phyloP scores from a whole-genome alignment of 805 yeast genomes.

The Yarrowia yakushimensis region DNA sequence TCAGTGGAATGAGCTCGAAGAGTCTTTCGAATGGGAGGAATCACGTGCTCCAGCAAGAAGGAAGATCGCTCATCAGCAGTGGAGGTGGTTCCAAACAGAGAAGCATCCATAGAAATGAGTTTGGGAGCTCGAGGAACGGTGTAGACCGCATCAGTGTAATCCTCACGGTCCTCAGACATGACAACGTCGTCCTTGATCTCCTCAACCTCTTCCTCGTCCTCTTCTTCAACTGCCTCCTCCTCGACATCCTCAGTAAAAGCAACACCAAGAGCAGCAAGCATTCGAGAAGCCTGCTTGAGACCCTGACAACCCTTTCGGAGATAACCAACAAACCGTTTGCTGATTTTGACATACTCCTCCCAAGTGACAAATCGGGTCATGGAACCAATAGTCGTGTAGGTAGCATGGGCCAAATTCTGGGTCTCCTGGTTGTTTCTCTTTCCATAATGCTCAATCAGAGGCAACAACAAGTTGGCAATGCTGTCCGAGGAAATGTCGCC shows the following conservation, averaged over 20 bases:
- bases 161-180: neutral
- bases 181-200: neutral
- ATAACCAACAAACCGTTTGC: conserved; percentile 60
- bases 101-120: neutral
- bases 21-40: conserved; percentile 58
- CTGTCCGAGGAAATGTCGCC: conserved; percentile 48
- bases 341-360: conserved; percentile 75
- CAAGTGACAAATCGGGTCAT: conserved; percentile 61
- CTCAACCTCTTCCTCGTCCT: conserved; percentile 8
- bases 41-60: conserved; percentile 54
- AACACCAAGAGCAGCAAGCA: conserved; percentile 39
- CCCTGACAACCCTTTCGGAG: conserved; percentile 46
- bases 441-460: conserved; percentile 79
- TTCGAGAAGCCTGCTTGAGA: conserved; percentile 54
- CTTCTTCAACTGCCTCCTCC: conserved; percentile 23
- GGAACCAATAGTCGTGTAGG: conserved; percentile 58
- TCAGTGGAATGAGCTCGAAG: conserved; percentile 46
- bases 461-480: conserved; percentile 76
- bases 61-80: conserved; percentile 42
- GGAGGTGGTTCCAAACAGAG: conserved; percentile 36
- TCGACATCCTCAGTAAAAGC: conserved; percentile 29
- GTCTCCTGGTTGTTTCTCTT: conserved; percentile 44
- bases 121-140: neutral
- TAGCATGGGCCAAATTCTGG: conserved; percentile 41
- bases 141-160: conserved; percentile 27